Conservation (phyloP, 129 eudicot species). For the Tagetes patula region DNA sequence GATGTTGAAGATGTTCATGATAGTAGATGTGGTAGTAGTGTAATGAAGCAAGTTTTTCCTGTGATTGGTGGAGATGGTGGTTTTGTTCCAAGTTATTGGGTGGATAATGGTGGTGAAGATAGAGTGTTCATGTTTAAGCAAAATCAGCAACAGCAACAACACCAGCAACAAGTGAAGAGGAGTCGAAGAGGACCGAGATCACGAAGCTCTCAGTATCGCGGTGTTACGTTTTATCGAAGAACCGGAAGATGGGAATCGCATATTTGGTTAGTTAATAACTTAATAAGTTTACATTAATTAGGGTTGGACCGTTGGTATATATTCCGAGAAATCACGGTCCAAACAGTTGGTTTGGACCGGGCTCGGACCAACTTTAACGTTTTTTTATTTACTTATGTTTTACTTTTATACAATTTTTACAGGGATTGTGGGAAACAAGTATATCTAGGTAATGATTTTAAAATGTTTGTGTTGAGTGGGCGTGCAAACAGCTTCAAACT, state of each 20-base stretch:
- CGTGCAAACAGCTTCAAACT: too few relatives aligned
- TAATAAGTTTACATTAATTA: neutral
- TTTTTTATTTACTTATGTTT: slow-evolving; percentile 1
- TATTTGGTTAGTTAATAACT: slow-evolving; percentile 52
- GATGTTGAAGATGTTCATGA: slow-evolving; percentile 20
- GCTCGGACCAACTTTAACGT: too few relatives aligned
- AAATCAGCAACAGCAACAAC: slow-evolving; percentile 26
- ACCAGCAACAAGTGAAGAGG: slow-evolving; percentile 53
- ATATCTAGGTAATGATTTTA: slow-evolving; percentile 50
- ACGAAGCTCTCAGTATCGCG: slow-evolving; percentile 82
- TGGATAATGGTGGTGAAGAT: slow-evolving; percentile 7
- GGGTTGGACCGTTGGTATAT: too few relatives aligned
- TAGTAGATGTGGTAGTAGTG: slow-evolving; percentile 12
- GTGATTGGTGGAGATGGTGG: slow-evolving; percentile 29
- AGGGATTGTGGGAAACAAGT: slow-evolving; percentile 93
- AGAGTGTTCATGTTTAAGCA: slow-evolving; percentile 22
- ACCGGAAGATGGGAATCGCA: slow-evolving; percentile 97
- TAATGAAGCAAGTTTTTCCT: slow-evolving; percentile 24
- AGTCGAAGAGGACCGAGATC: slow-evolving; percentile 86
- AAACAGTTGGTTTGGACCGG: too few relatives aligned
- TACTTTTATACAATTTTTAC: slow-evolving; percentile 32
- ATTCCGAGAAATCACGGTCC: too few relatives aligned
- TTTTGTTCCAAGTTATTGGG: neutral
- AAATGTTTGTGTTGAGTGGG: too few relatives aligned
- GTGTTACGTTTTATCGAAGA: slow-evolving; percentile 86